phyloP scores from a whole-genome alignment of 2,329 filamentous ascomycete species.

The Cryphonectria carpinicola region DNA sequence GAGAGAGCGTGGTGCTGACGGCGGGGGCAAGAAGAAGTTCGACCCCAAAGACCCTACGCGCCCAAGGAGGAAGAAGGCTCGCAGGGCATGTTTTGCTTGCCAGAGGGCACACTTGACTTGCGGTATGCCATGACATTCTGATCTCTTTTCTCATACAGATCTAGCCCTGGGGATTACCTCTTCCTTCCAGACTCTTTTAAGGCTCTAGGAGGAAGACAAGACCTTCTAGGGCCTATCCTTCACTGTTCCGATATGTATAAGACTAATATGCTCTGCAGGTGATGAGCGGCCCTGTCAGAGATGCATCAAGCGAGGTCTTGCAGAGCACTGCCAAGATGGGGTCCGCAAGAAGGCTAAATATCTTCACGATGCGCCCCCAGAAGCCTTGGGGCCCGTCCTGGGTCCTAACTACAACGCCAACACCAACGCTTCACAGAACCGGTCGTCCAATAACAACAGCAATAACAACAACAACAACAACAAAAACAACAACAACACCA shows the following conservation, averaged over 20 bases:
- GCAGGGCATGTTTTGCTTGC: conserved; percentile 93
- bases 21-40: conserved; percentile 68
- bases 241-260: neutral
- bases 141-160: conserved; percentile 3
- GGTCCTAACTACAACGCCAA: conserved; percentile 73
- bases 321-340: conserved; percentile 91
- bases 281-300: conserved; percentile 93
- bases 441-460: conserved; percentile 45
- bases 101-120: conserved; percentile 97
- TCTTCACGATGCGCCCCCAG: conserved; percentile 90
- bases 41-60: conserved; percentile 88
- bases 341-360: conserved; percentile 99
- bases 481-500: conserved; percentile 41
- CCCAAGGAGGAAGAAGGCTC: conserved; percentile 92
- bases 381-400: conserved; percentile 85
- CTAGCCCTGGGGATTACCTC: neutral
- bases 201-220: neutral
- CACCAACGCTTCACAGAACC: conserved; percentile 52
- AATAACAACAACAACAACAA: neutral
- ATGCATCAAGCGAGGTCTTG: conserved; percentile 91
- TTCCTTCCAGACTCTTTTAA: neutral
- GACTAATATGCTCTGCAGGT: conserved; percentile 58
- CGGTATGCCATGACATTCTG: conserved; percentile 67
- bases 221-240: neutral
- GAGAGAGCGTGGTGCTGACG: conserved; percentile 49